Percentiles rank a stretch among this genome's conserved stretches.
These are phyloP conservation scores for Entamoeba histolytica DNA, from an alignment of 208 protist species.

Conservation along the genomic window DNA sequence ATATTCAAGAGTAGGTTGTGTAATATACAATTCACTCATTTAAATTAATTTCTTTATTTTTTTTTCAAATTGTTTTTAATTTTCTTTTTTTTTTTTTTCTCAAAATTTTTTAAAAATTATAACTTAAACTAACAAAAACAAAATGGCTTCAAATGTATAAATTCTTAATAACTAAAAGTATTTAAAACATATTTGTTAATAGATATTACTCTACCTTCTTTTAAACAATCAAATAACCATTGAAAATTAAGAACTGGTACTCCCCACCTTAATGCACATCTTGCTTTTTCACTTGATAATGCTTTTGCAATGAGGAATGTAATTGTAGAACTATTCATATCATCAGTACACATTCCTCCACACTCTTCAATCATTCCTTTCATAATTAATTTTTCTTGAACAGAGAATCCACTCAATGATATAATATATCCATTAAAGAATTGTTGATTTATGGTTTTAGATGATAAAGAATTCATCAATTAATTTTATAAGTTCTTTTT, in stretches of 20 bases:
- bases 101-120: too few species aligned
- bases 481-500: too few species aligned
- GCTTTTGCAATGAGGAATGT: neutral
- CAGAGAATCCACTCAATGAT: neutral
- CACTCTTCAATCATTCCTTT: neutral
- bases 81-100: too few species aligned
- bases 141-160: too few species aligned
- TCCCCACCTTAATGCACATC: neutral
- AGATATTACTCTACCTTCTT: neutral
- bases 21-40: neutral
- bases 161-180: neutral
- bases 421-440: neutral
- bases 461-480: too few species aligned
- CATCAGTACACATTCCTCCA: neutral
- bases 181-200: neutral
- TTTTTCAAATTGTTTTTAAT: too few species aligned
- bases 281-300: neutral
- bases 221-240: neutral
- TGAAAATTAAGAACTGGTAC: neutral
- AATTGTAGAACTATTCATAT: neutral
- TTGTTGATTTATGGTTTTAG: too few species aligned
- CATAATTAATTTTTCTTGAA: neutral
- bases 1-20: neutral
- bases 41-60: too few species aligned
- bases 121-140: too few species aligned